A percentile compares a stretch with the other conserved stretches of the same genome.
Conservation (phyloP, 306 rosid species). For the Citrullus colocynthis region DNA sequence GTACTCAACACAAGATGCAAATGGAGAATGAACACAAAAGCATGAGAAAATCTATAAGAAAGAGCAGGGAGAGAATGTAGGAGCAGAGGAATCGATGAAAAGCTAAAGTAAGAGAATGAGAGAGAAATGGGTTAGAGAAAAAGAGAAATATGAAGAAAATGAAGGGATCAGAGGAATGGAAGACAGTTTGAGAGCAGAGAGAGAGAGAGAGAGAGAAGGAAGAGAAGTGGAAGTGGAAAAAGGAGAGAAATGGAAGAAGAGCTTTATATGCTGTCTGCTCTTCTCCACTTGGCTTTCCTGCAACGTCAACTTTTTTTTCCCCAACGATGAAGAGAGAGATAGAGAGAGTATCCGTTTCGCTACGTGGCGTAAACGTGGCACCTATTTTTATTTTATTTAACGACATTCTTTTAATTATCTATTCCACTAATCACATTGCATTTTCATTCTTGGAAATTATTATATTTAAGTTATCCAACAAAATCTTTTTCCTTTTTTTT, state of each 20-base stretch:
- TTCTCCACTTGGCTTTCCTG: conserved; percentile 11
- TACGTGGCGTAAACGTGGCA: neutral
- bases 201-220: neutral
- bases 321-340: neutral
- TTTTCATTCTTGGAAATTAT: neutral
- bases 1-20: neutral
- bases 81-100: neutral
- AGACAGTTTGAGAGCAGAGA: neutral
- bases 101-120: neutral
- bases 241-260: conserved; percentile 2
- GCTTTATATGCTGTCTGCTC: neutral
- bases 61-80: neutral
- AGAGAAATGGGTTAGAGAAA: conserved; percentile 3
- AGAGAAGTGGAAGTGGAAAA: neutral
- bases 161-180: neutral
- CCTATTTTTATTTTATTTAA: neutral
- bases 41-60: neutral
- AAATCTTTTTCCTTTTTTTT: neutral
- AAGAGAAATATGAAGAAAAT: neutral
- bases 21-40: neutral
- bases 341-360: neutral
- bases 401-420: neutral
- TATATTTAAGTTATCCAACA: neutral
- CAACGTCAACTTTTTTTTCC: conserved; percentile 2
- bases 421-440: neutral